Evolutionary conservation across 345 rosid species (phyloP).

Genomic region (Citrus medica): DNA sequence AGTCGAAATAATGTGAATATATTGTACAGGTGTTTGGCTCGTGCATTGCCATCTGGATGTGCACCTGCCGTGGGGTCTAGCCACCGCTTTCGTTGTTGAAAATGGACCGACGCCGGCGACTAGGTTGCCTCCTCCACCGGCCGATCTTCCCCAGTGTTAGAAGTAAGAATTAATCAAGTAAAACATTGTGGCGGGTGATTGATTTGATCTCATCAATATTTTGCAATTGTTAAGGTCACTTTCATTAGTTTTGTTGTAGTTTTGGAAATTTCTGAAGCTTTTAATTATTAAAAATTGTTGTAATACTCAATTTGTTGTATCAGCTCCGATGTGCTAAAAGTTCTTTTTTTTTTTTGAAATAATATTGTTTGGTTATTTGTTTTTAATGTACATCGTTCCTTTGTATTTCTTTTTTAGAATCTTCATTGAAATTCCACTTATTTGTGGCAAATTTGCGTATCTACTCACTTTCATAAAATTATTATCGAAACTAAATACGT

Average conservation of each 20-base stretch:
- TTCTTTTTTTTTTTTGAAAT: neutral
- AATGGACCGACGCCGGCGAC: conserved; percentile 54
- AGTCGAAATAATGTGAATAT: neutral
- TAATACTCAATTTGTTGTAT: neutral
- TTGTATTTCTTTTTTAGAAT: neutral
- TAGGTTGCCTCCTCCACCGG: conserved; percentile 64
- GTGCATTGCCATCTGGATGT: conserved; percentile 70
- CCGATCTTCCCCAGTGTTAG: conserved; percentile 62
- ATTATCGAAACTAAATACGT: no score
- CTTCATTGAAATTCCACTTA: neutral
- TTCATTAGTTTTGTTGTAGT: neutral
- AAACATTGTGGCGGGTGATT: neutral
- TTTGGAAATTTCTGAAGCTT: no score
- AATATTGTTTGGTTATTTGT: neutral
- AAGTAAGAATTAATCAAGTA: neutral
- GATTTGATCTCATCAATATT: neutral
- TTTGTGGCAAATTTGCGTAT: no score
- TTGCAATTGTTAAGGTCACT: neutral
- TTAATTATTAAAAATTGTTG: neutral
- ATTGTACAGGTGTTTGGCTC: conserved; percentile 55
- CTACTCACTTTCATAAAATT: no score
- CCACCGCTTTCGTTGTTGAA: conserved; percentile 53
- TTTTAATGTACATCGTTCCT: no score
- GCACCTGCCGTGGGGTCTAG: conserved; percentile 59
- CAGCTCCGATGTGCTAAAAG: neutral